These are phyloP conservation scores for Cryptococcus sp. DNA, from an alignment of 1,284 basidiomycete species.

Conservation along the genomic window DNA sequence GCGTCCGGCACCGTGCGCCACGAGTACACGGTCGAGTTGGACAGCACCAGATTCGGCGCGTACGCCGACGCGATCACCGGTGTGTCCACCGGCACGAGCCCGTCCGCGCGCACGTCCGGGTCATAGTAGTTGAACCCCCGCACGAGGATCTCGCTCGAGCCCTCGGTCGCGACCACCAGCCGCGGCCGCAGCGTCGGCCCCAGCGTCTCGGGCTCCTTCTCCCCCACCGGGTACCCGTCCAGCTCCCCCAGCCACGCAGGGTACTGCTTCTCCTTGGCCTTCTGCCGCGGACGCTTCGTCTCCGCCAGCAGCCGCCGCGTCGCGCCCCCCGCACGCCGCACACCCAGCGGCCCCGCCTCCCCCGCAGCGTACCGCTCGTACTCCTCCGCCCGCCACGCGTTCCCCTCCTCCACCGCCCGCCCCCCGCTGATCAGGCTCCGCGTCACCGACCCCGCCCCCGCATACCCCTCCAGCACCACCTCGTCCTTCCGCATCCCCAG, in stretches of 20 bases:
- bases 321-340: slow-evolving; percentile 18
- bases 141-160: slow-evolving; percentile 18
- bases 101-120: not conserved
- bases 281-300: slow-evolving; percentile 2
- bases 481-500: slow-evolving; percentile 31
- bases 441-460: slow-evolving; percentile 30
- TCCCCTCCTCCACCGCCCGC: slow-evolving; percentile 6
- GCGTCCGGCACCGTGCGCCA: slow-evolving; percentile 26
- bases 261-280: slow-evolving; percentile 2
- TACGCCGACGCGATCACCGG: slow-evolving; percentile 3
- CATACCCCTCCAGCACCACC: slow-evolving; percentile 39
- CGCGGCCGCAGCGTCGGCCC: slow-evolving; percentile 7
- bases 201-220: not conserved
- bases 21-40: slow-evolving; percentile 21
- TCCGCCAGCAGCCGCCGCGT: not conserved
- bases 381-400: slow-evolving; percentile 3
- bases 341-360: not conserved
- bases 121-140: slow-evolving; percentile 20
- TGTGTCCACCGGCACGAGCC: not conserved
- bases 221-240: not conserved
- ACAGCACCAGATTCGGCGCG: slow-evolving; percentile 16
- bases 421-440: slow-evolving; percentile 37
- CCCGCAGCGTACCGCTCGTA: not conserved
- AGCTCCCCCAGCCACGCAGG: slow-evolving; percentile 13
- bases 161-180: slow-evolving; percentile 33